These are phyloP conservation scores for Zymoseptoria ardabiliae DNA, from an alignment of 2,329 filamentous ascomycete genomes.

Conservation along the genomic window DNA sequence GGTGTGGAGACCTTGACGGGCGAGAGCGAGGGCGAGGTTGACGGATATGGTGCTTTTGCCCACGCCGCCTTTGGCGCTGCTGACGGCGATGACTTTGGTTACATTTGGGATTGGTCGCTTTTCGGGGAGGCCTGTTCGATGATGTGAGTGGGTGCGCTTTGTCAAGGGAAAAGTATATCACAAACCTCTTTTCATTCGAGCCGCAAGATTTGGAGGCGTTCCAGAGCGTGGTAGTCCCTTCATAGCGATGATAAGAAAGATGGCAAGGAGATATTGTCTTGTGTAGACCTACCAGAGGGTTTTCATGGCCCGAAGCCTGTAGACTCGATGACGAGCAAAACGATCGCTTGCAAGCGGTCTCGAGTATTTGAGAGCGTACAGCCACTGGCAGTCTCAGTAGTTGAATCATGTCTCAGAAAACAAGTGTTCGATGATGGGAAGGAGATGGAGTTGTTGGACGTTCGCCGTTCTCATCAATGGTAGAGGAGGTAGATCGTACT, in stretches of 20 bases:
- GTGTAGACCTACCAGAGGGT: conserved; percentile 60
- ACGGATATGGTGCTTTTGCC: conserved; percentile 91
- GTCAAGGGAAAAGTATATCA: no score
- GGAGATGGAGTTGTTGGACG: neutral
- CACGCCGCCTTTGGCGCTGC: conserved; percentile 95
- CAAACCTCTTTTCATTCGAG: conserved; percentile 68
- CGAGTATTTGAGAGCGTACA: conserved; percentile 4
- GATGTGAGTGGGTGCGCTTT: no score
- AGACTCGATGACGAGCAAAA: conserved; percentile 50
- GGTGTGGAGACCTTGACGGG: conserved; percentile 68
- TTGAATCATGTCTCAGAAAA: neutral
- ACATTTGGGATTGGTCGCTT: conserved; percentile 76
- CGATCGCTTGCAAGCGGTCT: conserved; percentile 22
- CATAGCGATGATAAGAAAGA: neutral
- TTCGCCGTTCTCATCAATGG: no score
- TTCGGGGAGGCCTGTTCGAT: conserved; percentile 57
- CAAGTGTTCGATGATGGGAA: neutral
- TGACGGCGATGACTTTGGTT: conserved; percentile 88
- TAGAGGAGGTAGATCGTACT: neutral
- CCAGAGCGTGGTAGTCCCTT: conserved; percentile 79
- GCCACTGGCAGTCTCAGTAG: conserved; percentile 6
- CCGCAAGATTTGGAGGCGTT: conserved; percentile 55
- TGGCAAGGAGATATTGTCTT: neutral
- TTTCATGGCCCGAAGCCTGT: conserved; percentile 62
- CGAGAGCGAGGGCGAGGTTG: conserved; percentile 86